Conservation (phyloP, 2,329 filamentous ascomycete genomes). For the Myriangium duriaei region DNA sequence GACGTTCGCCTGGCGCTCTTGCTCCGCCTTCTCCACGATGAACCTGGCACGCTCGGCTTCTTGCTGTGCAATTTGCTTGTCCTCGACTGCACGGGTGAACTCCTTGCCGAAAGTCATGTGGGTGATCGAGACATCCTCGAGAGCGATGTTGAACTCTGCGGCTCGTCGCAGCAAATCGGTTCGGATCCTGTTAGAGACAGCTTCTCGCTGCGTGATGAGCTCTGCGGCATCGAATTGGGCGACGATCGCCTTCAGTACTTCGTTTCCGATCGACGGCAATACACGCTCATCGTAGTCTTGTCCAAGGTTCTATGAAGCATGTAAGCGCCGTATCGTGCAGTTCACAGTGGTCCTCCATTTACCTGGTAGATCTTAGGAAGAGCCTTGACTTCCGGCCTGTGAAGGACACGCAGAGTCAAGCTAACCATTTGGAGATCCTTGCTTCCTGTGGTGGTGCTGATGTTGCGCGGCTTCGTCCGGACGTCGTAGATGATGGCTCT, state of each 20-base stretch:
- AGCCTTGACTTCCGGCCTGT: constrained; percentile 82
- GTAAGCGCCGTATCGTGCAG: neutral
- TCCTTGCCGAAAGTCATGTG: constrained; percentile 99
- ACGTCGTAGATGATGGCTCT: constrained; percentile 93
- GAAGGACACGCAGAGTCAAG: constrained; percentile 87
- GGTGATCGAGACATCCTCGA: constrained; percentile 97
- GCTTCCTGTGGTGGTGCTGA: constrained; percentile 91
- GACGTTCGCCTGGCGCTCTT: constrained; percentile 96
- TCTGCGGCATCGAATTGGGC: constrained; percentile 43
- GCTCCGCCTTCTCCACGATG: constrained; percentile 97
- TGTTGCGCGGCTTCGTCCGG: constrained; percentile 91
- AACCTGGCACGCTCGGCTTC: constrained; percentile 95
- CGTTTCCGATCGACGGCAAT: constrained; percentile 42
- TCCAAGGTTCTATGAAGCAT: constrained; percentile 63
- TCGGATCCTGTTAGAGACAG: constrained; percentile 88
- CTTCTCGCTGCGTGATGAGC: constrained; percentile 94
- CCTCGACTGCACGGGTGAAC: constrained; percentile 96
- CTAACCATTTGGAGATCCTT: constrained; percentile 99
- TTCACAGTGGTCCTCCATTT: constrained; percentile 18
- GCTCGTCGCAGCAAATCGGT: constrained; percentile 85
- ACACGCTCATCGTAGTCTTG: constrained; percentile 80
- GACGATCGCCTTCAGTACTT: constrained; percentile 43
- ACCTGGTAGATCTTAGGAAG: constrained; percentile 99
- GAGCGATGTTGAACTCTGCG: constrained; percentile 94
- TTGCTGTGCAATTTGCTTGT: constrained; percentile 99